Evolutionary conservation across 1,284 basidiomycete species (phyloP).

Genomic region (Cutaneotrichosporon cyanovorans): DNA sequence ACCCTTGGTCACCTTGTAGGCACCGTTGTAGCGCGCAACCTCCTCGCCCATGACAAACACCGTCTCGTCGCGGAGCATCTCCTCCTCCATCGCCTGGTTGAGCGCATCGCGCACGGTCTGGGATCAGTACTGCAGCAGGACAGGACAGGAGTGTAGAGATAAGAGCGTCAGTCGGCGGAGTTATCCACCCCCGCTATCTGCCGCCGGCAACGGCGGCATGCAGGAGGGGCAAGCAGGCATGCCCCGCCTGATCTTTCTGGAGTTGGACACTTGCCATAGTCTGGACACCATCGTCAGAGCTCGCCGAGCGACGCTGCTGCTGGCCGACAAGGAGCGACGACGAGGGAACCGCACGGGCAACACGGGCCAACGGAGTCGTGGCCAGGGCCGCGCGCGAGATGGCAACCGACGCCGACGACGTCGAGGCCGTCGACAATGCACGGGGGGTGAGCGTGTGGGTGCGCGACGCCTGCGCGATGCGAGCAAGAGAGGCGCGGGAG

Average conservation of each 20-base stretch:
- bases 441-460: constrained; percentile 55
- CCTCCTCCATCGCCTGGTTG: constrained; percentile 98
- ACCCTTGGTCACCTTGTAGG: constrained; percentile 99
- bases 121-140: background rate
- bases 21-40: constrained; percentile 97
- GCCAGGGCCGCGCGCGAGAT: constrained; percentile 30
- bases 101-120: constrained; percentile 98
- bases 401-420: constrained; percentile 2
- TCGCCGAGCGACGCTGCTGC: constrained; percentile 29
- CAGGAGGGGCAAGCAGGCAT: background rate
- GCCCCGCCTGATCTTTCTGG: background rate
- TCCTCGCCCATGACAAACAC: constrained; percentile 98
- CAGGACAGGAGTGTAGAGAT: background rate
- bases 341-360: constrained; percentile 19
- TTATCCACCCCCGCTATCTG: constrained; percentile 1
- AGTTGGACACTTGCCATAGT: constrained; percentile 42
- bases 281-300: constrained; percentile 31
- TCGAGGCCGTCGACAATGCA: constrained; percentile 42
- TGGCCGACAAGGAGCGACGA: constrained; percentile 25
- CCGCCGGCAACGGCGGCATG: constrained; percentile 7
- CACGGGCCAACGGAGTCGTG: constrained; percentile 36
- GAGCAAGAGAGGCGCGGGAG: constrained; percentile 57
- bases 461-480: constrained; percentile 55
- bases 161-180: background rate
- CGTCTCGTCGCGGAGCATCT: constrained; percentile 92